A percentile compares a stretch with the other conserved stretches of the same genome.
Evolutionary conservation across 106 monocot genomes (phyloP).

Genomic region (Acanthochlamys bracteata): DNA sequence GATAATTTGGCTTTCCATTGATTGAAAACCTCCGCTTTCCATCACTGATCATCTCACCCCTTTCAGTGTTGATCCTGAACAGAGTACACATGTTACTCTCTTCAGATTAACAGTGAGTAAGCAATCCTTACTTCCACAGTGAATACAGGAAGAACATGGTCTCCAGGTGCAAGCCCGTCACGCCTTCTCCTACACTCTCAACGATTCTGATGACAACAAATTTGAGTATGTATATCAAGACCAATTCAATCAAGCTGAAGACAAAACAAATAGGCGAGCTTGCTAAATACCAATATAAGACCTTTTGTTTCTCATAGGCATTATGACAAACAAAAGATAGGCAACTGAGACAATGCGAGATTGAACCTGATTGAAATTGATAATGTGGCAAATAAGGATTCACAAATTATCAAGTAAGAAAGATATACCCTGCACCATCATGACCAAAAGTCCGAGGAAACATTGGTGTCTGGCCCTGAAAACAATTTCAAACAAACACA

Average conservation of each 20-base stretch:
- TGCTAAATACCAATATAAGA: not conserved
- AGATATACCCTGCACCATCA: conserved; percentile 60
- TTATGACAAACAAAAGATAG: not conserved
- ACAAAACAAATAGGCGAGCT: not conserved
- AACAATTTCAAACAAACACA: not conserved
- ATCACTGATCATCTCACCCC: conserved; percentile 7
- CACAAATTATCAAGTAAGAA: not conserved
- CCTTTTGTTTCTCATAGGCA: not conserved
- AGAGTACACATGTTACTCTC: conserved; percentile 13
- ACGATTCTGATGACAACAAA: conserved; percentile 7
- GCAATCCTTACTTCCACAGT: conserved; percentile 11
- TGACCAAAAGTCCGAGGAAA: conserved; percentile 72
- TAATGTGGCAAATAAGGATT: no score
- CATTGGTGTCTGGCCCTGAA: conserved; percentile 53
- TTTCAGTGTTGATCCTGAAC: conserved; percentile 13
- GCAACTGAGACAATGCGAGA: not conserved
- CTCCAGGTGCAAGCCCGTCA: conserved; percentile 10
- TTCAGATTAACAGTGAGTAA: conserved; percentile 12
- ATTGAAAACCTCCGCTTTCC: conserved; percentile 9
- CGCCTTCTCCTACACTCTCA: conserved; percentile 15
- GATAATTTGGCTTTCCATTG: conserved; percentile 7
- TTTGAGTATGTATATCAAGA: no score
- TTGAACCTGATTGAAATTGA: not conserved
- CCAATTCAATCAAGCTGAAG: not conserved
- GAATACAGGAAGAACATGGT: conserved; percentile 13